Conservation (phyloP, 2,329 filamentous ascomycete genomes). For the Colletotrichum orbiculare region DNA sequence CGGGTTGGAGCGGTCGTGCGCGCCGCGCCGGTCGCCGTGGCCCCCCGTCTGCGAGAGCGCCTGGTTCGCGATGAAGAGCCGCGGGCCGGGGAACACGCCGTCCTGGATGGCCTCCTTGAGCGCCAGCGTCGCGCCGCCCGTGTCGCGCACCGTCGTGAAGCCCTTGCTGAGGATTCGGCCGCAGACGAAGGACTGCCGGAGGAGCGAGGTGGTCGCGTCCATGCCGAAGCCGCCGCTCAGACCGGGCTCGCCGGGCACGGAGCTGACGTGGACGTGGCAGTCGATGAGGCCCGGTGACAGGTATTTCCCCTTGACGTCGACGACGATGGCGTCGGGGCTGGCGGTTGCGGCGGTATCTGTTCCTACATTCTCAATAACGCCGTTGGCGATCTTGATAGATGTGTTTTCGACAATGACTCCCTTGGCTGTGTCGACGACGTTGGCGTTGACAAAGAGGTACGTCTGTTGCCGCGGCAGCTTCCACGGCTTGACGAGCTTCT, state of each 20-base stretch:
- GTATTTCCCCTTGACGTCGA: slow-evolving; percentile 44
- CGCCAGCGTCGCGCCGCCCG: slow-evolving; percentile 65
- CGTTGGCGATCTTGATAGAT: slow-evolving; percentile 48
- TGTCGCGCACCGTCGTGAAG: slow-evolving; percentile 69
- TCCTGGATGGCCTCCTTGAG: slow-evolving; percentile 68
- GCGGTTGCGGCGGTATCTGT: neutral
- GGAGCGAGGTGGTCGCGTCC: slow-evolving; percentile 49
- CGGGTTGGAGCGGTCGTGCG: slow-evolving; percentile 48
- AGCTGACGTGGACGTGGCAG: slow-evolving; percentile 47
- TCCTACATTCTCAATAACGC: slow-evolving; percentile 46
- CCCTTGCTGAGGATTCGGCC: slow-evolving; percentile 64
- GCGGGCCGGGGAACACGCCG: slow-evolving; percentile 64
- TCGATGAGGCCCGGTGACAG: slow-evolving; percentile 48
- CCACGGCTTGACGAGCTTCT: slow-evolving; percentile 48
- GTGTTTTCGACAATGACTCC: slow-evolving; percentile 45
- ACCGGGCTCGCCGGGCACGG: slow-evolving; percentile 43
- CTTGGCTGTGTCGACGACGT: slow-evolving; percentile 52
- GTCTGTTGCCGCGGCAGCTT: slow-evolving; percentile 45
- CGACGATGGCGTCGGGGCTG: slow-evolving; percentile 21
- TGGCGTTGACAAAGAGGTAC: slow-evolving; percentile 55
- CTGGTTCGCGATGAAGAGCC: slow-evolving; percentile 65
- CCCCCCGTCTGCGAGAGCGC: slow-evolving; percentile 69
- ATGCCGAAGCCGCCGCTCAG: slow-evolving; percentile 42
- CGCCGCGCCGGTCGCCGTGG: slow-evolving; percentile 62
- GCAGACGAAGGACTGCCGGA: slow-evolving; percentile 60